These are phyloP conservation scores for Colletotrichum shisoi DNA, from an alignment of 2,329 filamentous ascomycete species.

Conservation along the genomic window DNA sequence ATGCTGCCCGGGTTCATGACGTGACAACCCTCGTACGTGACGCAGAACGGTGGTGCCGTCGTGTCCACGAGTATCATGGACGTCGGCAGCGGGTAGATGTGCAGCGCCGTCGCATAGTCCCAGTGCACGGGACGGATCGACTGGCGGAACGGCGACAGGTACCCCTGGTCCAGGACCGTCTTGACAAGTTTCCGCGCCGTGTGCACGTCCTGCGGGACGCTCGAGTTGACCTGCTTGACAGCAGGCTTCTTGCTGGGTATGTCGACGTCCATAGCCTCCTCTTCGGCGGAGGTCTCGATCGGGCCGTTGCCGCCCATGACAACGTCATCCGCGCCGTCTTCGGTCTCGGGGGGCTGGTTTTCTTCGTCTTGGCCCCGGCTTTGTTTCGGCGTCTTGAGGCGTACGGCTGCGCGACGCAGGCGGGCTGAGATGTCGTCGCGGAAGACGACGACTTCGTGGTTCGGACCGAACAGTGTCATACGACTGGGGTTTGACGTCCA, in stretches of 20 bases:
- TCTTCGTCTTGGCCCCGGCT: conserved; percentile 48
- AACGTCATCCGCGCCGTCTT: conserved; percentile 43
- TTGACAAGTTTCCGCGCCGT: conserved; percentile 83
- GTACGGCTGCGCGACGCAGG: conserved; percentile 77
- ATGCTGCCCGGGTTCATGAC: conserved; percentile 91
- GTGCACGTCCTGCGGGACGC: conserved; percentile 59
- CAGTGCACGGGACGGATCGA: conserved; percentile 82
- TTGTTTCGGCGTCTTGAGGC: conserved; percentile 62
- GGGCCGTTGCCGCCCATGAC: conserved; percentile 47
- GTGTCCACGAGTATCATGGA: conserved; percentile 83
- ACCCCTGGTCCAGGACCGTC: conserved; percentile 88
- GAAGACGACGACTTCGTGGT: conserved; percentile 86
- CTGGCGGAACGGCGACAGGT: conserved; percentile 86
- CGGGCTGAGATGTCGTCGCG: conserved; percentile 85
- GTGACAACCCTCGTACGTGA: conserved; percentile 94
- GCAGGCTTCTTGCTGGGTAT: conserved; percentile 37
- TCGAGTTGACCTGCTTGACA: conserved; percentile 26
- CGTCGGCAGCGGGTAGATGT: conserved; percentile 88
- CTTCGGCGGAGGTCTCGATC: conserved; percentile 31
- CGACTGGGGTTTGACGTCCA: conserved; percentile 91
- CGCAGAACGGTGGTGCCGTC: conserved; percentile 80
- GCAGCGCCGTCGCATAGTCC: conserved; percentile 80
- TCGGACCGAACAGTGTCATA: conserved; percentile 83
- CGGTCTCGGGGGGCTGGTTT: conserved; percentile 33
- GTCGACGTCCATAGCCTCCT: conserved; percentile 58